Evolutionary conservation across 129 eudicot genomes (phyloP).

Genomic region (Scalesia atractyloides): DNA sequence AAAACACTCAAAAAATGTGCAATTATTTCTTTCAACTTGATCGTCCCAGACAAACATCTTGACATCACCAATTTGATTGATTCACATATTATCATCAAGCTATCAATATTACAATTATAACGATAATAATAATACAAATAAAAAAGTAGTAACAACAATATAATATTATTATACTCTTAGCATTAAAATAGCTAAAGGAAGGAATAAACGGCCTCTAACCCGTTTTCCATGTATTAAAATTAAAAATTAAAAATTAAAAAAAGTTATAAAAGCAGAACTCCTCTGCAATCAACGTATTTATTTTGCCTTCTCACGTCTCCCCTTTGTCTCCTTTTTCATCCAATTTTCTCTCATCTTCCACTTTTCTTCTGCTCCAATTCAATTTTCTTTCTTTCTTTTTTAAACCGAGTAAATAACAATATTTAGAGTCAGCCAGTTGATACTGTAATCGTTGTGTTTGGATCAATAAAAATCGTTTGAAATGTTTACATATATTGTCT

Average conservation of each 20-base stretch:
- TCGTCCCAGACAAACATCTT: too few relatives aligned
- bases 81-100: too few relatives aligned
- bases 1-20: too few relatives aligned
- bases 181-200: background rate
- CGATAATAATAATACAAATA: background rate
- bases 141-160: background rate
- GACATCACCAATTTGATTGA: too few relatives aligned
- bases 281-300: conserved; percentile 47
- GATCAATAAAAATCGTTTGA: too few relatives aligned
- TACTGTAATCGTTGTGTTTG: background rate
- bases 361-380: conserved; percentile 29
- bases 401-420: background rate
- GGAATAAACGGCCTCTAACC: conserved; percentile 21
- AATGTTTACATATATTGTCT: too few relatives aligned
- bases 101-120: background rate
- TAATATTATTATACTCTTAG: background rate
- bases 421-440: background rate
- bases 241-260: conserved; percentile 14
- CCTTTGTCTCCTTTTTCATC: conserved; percentile 24
- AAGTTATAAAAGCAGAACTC: conserved; percentile 39
- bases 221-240: background rate
- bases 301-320: conserved; percentile 48
- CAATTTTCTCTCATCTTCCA: conserved; percentile 3
- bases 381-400: background rate
- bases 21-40: too few relatives aligned